Conservation (phyloP, 2,329 filamentous ascomycete species). For the Aspergillus japonicus region DNA sequence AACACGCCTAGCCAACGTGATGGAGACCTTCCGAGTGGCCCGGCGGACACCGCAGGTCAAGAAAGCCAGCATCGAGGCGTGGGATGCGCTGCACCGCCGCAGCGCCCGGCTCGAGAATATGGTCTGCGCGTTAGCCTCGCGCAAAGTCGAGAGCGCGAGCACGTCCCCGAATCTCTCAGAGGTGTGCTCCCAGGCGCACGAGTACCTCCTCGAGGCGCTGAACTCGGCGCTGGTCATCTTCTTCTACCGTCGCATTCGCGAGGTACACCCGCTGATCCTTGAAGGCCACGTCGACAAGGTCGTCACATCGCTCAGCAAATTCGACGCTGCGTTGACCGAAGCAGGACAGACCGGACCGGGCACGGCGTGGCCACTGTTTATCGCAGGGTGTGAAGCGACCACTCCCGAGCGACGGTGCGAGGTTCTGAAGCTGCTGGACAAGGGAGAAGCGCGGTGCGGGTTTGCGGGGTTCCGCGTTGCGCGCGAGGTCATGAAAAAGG, state of each 20-base stretch:
- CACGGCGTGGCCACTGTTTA: constrained; percentile 41
- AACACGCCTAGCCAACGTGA: constrained; percentile 42
- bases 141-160: constrained; percentile 20
- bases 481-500: constrained; percentile 28
- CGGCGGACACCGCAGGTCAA: constrained; percentile 8
- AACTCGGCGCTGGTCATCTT: constrained; percentile 43
- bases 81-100: constrained; percentile 30
- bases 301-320: constrained; percentile 31
- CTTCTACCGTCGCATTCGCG: constrained; percentile 44
- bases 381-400: constrained; percentile 43
- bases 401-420: constrained; percentile 20
- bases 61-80: constrained; percentile 21
- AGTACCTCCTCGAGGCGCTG: constrained; percentile 41
- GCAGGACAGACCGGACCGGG: constrained; percentile 23
- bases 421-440: constrained; percentile 26
- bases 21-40: constrained; percentile 28
- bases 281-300: constrained; percentile 40
- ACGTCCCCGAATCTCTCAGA: constrained; percentile 12
- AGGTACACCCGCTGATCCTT: constrained; percentile 40
- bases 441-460: constrained; percentile 23
- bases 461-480: constrained; percentile 26
- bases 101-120: constrained; percentile 33
- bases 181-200: constrained; percentile 19
- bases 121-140: constrained; percentile 28
- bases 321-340: constrained; percentile 25